Evolutionary conservation across 495 filamentous ascomycete species (phyloP).

Genomic region (Penicillium parvum): DNA sequence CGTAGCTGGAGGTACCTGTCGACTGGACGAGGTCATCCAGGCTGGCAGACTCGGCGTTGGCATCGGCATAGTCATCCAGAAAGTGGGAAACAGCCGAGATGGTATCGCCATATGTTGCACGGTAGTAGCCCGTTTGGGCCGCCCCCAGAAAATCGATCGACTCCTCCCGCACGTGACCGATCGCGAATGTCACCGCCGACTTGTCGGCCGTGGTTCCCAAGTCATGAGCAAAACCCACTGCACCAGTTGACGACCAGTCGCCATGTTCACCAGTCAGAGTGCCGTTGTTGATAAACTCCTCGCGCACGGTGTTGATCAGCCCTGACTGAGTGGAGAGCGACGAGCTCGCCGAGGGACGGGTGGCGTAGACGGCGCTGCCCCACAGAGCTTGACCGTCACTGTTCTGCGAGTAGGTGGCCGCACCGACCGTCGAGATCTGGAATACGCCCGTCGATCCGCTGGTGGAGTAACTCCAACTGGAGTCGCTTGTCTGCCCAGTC

Average conservation of each 20-base stretch:
- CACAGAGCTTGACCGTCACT: slow-evolving; percentile 33
- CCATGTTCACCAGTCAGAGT: slow-evolving; percentile 18
- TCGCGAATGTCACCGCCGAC: slow-evolving; percentile 36
- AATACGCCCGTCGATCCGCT: slow-evolving; percentile 26
- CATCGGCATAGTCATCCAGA: slow-evolving; percentile 37
- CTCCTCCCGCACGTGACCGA: slow-evolving; percentile 36
- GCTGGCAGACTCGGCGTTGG: slow-evolving; percentile 23
- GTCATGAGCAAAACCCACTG: slow-evolving; percentile 36
- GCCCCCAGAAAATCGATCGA: slow-evolving; percentile 40
- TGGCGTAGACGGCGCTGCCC: slow-evolving; percentile 40
- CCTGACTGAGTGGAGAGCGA: slow-evolving; percentile 26
- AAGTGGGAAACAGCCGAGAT: slow-evolving; percentile 32
- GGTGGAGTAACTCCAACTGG: slow-evolving; percentile 22
- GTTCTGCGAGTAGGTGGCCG: slow-evolving; percentile 27
- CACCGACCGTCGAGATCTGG: slow-evolving; percentile 21
- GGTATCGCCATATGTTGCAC: slow-evolving; percentile 20
- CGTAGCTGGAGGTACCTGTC: slow-evolving; percentile 19
- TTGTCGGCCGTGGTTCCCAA: slow-evolving; percentile 24
- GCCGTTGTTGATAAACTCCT: slow-evolving; percentile 30
- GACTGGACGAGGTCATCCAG: slow-evolving; percentile 28
- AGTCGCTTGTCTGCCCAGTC: slow-evolving; percentile 33
- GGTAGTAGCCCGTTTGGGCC: slow-evolving; percentile 37
- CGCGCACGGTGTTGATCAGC: slow-evolving; percentile 17
- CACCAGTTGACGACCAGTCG: slow-evolving; percentile 25
- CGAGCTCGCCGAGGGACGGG: slow-evolving; percentile 18